Base-by-base conservation (phyloP, 805 yeast genomes). In the Wickerhamiella slavikovae region DNA sequence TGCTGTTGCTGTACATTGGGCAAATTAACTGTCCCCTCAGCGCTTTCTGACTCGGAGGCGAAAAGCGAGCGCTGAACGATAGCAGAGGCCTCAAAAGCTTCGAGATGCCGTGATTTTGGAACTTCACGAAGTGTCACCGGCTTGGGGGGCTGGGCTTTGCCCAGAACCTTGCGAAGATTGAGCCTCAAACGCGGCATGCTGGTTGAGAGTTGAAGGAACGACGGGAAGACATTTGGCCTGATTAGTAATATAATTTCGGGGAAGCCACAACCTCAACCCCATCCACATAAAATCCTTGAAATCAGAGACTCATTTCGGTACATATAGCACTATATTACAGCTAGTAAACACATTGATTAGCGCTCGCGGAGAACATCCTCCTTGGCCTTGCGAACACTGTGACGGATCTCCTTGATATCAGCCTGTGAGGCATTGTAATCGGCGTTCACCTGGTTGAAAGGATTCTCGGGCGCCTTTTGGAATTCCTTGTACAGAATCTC, bases 381-480 rank as follows among this genome's bases (percentile, higher is more conserved):
- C 43, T 68, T 62, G 37, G 57, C 47, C 28, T 49, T 42, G 43
- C 60, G 60, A 28, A 73, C 63, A 17, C 60, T 64, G 4, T 54
- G 54, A 50, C 62, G 65, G 48, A 57, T 55, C 4, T 41, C 46
- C 7, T 37, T 44, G 33, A 70, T 56, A 15, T 72, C 78, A 2
- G 52, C 64, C 32, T 54, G 45, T 6, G 63, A 43, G 11, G 91
- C 80, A 44, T 78, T 71, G 55, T 58, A 73, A 24, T 54, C 47
- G 21, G 72, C 58, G 35, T 63, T 70, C 20, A 76, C 71, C 52
- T 72, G 82, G 57, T 78, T 78, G 68, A 78, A 71, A 27, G 93
- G 93, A 51, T 78, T 78, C 43, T 74, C 80, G 12, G 70, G 69
- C 27, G 73, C 62, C 56, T 74, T 77, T 52, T 73, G 73, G 60